Evolutionary conservation across 2,329 filamentous ascomycete species (phyloP), one percentile per base, ranked within the genome.

Genomic region (Nemania sp.): DNA sequence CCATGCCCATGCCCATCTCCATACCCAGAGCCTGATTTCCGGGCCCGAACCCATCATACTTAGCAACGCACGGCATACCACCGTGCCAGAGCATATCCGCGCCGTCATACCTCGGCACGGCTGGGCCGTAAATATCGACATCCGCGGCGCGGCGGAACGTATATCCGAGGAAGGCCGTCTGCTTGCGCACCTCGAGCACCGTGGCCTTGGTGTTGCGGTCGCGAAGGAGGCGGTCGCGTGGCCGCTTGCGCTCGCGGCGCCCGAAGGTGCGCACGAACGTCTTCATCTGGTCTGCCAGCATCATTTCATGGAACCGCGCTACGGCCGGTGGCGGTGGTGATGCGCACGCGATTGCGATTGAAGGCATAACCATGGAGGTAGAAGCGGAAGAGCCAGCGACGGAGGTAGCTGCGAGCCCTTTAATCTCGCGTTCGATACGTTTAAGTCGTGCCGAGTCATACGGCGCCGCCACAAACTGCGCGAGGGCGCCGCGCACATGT

Each of bases 141-240:
- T 49, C 40, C 45, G 33, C 23, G 48, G 26, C 45, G 15, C 85
- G 77, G 11, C 85, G 82, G 78, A 94, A 97, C 2, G 89, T 90
- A 69, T 99, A 99, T 1, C 93, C 93, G 57, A 95, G 73, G 71
- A 97, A 97, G 0, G 91, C 91, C 22, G 83, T 88, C 68, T 81
- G 82, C 72, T 93, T 96, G 54, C 94, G 82, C 60, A 94, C 80
- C 61, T 90, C 85, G 70, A 97, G 75, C n/a, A 88, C 91, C 14
- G 79, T 76, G 34, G 78, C 79, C 34, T 84, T 86, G 6, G 87
- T 80, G 7, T 76, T 73, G 22, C 79, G 80, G 70, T 97, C 93
- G 37, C 93, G 80, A 23, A 97, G 75, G 52, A 97, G 73, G 64
- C 88, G 88, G 70, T 99, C 94, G n/a, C 92, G 80, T 0, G 93